phyloP scores from a whole-genome alignment of 2,329 filamentous ascomycete genomes.

The Fusarium oligoseptatum region DNA sequence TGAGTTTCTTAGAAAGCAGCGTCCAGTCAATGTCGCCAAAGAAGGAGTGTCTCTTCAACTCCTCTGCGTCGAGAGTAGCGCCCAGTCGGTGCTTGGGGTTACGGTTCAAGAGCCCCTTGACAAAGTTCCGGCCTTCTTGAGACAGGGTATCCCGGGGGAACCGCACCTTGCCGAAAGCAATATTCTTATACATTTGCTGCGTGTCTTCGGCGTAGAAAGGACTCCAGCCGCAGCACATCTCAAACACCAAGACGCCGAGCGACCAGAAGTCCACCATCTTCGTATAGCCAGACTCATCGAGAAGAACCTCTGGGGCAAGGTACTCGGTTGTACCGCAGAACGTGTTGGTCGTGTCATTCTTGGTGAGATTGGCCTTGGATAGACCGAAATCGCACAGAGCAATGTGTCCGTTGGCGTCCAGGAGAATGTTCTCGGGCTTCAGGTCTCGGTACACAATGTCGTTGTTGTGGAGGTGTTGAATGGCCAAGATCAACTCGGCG shows the following conservation, averaged over 20 bases:
- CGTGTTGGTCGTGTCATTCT: conserved; percentile 98
- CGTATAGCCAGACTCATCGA: conserved; percentile 97
- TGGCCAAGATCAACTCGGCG: conserved; percentile 93
- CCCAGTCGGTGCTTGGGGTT: conserved; percentile 97
- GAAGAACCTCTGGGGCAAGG: conserved; percentile 91
- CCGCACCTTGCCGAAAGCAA: conserved; percentile 97
- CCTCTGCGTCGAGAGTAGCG: conserved; percentile 90
- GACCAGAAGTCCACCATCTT: conserved; percentile 99
- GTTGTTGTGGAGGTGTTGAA: conserved; percentile 95
- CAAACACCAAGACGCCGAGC: conserved; percentile 94
- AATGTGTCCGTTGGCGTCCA: conserved; percentile 98
- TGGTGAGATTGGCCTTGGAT: conserved; percentile 96
- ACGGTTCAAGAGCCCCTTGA: conserved; percentile 95
- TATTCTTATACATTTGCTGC: conserved; percentile 99
- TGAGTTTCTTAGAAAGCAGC: conserved; percentile 87
- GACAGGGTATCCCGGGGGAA: conserved; percentile 96
- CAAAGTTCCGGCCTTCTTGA: conserved; percentile 95
- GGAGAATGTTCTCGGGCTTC: conserved; percentile 96
- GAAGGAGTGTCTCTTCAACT: conserved; percentile 94
- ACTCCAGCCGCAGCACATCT: conserved; percentile 99
- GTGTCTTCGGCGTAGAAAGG: conserved; percentile 99
- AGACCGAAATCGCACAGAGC: conserved; percentile 97
- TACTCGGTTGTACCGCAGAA: conserved; percentile 99
- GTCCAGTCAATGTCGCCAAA: conserved; percentile 96
- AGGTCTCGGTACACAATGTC: conserved; percentile 98